A percentile compares a stretch with the other conserved stretches of the same genome.
Evolutionary conservation across 169 alveolate species (phyloP).

Genomic region (Eimeria necatrix): DNA sequence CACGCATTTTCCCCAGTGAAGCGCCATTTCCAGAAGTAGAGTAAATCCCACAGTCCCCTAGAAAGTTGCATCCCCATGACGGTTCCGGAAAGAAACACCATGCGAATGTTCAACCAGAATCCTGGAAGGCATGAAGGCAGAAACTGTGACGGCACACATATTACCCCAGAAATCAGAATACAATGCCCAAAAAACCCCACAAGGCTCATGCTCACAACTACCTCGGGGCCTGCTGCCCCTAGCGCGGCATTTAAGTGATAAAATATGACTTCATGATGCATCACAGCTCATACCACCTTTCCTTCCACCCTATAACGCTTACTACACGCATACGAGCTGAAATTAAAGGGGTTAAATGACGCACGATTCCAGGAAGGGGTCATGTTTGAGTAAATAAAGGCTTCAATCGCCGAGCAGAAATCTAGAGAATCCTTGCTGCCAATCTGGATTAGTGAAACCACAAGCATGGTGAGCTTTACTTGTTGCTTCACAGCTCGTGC

Average conservation of each 20-base stretch:
- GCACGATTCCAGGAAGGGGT: slow-evolving; percentile 12
- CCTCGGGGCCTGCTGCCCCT: too few relatives aligned
- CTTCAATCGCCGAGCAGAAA: slow-evolving; percentile 10
- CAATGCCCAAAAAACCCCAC: too few relatives aligned
- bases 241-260: too few relatives aligned
- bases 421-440: slow-evolving; percentile 16
- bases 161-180: too few relatives aligned
- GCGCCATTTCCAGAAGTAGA: slow-evolving; percentile 26
- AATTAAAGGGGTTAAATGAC: background rate
- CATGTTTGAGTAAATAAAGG: background rate
- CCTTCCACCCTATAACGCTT: too few relatives aligned
- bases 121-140: background rate
- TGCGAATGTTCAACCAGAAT: slow-evolving; percentile 34
- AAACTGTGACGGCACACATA: too few relatives aligned
- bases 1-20: background rate
- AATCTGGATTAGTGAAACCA: background rate
- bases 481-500: background rate
- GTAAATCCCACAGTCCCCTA: background rate
- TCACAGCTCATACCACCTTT: too few relatives aligned
- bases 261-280: too few relatives aligned
- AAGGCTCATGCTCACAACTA: too few relatives aligned
- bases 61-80: slow-evolving; percentile 15
- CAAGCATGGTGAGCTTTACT: slow-evolving; percentile 20
- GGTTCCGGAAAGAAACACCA: slow-evolving; percentile 13
- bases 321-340: too few relatives aligned